Conservation (phyloP, 2,329 filamentous ascomycete genomes). For the Fusarium sp. region DNA sequence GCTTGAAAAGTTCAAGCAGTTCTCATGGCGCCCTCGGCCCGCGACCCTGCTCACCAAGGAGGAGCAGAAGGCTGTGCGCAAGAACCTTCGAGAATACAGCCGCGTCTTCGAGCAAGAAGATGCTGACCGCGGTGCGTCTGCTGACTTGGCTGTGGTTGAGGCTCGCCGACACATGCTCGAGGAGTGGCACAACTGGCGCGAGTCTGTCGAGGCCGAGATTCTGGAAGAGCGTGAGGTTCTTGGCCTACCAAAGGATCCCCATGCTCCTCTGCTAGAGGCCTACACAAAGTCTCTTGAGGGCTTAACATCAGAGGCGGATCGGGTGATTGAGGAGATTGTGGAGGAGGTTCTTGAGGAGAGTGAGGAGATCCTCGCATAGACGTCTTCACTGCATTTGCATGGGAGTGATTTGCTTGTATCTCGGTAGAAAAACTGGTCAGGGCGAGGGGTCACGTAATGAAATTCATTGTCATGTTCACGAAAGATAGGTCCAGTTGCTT, state of each 20-base stretch:
- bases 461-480: constrained; percentile 42
- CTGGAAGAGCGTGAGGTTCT: constrained; percentile 74
- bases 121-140: constrained; percentile 89
- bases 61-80: constrained; percentile 96
- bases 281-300: constrained; percentile 62
- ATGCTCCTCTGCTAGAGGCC: constrained; percentile 68
- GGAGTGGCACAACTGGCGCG: constrained; percentile 90
- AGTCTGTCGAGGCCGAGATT: constrained; percentile 75
- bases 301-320: constrained; percentile 71
- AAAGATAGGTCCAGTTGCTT: constrained; percentile 32
- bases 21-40: constrained; percentile 92
- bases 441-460: constrained; percentile 49
- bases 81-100: constrained; percentile 97
- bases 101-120: constrained; percentile 96
- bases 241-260: constrained; percentile 72
- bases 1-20: constrained; percentile 98
- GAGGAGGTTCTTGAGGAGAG: constrained; percentile 86
- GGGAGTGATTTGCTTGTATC: constrained; percentile 46
- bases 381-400: constrained; percentile 43
- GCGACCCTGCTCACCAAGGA: constrained; percentile 92
- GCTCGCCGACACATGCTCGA: constrained; percentile 81
- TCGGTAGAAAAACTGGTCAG: constrained; percentile 47
- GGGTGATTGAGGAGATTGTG: constrained; percentile 87
- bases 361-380: constrained; percentile 73
- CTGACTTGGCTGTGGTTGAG: constrained; percentile 93